Evolutionary conservation across 257 asterid species (phyloP), one percentile per base, ranked within the genome.

Genomic region (Scutellaria baicalensis): DNA sequence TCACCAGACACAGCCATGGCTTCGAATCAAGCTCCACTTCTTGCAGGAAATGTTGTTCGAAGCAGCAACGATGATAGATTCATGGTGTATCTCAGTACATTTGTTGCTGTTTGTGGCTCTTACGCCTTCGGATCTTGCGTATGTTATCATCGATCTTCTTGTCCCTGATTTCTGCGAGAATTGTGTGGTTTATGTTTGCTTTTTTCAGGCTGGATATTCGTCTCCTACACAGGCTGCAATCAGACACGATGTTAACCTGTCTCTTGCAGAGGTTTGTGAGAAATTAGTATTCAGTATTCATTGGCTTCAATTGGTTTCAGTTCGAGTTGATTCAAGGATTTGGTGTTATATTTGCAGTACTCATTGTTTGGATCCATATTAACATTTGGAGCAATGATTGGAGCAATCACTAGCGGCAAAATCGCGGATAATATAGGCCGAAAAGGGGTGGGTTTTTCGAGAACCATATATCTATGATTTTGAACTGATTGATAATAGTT

Each of bases 371-470:
- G 99, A 68, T 91, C 99, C 47, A 79, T 94, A 74, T 39, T 89
- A 76, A 91, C 97, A 12, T 89, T 94, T 69, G 99, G 99, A 56
- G 97, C 96, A 2, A 93, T 93, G 99, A 86, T 94, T 51, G 99
- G 99, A 7, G 97, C 97, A 27, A 88, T 94, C 58, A 91, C 97
- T 0, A 86, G 95, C 2, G 97, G 99, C 43, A 88, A 84, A 69
- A 87, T 91, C 1, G 97, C 97, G 6, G 99, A 94, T 76, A 79
- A 60, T 54, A 55, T 80, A 43, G 97, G 99, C 5, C 93, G 99
- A 2, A 91, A 91, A 81, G 97, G 97, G 93, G 97, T 94, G 78
- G 80, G 83, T 45, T 73, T 49, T 27, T 18, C 6, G 20, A 9
- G 17, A 27, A 43, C 5, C 9, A 74, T 13, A 13, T 33, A 14